Evolutionary conservation across 768 basidiomycete species (phyloP).

Genomic region (Russula olivacea): DNA sequence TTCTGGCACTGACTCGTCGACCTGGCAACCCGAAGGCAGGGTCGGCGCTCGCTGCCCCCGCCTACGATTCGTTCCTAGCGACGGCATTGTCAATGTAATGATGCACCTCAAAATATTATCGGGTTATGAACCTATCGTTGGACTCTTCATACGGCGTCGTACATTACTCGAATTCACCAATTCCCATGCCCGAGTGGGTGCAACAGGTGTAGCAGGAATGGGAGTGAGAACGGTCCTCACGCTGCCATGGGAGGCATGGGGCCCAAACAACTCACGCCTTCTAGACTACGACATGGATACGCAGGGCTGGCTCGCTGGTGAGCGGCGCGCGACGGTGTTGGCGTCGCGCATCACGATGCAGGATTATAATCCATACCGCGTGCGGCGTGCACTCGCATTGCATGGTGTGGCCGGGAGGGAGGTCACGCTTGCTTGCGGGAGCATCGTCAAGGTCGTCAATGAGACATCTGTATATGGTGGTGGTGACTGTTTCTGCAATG

Average conservation of each 20-base stretch:
- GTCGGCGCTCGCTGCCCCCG: neutral
- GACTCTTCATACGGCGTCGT: constrained; percentile 10
- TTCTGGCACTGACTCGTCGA: neutral
- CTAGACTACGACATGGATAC: neutral
- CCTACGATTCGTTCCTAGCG: neutral
- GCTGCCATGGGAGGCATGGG: constrained; percentile 12
- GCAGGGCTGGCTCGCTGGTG: constrained; percentile 9
- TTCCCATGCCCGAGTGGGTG: too few species aligned
- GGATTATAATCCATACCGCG: constrained; percentile 12
- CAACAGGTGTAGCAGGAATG: too few species aligned
- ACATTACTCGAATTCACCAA: neutral
- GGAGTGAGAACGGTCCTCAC: too few species aligned
- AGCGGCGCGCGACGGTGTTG: neutral
- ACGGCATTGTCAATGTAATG: constrained; percentile 14
- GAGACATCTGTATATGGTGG: neutral
- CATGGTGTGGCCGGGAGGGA: neutral
- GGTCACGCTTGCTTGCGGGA: neutral
- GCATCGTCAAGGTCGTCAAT: neutral
- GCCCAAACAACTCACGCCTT: neutral
- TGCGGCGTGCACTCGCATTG: neutral
- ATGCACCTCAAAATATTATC: constrained; percentile 1
- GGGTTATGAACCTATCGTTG: neutral
- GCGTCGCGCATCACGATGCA: constrained; percentile 2
- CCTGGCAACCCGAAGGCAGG: neutral
- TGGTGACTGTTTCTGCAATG: neutral